Base-by-base conservation (phyloP, 345 rosid genomes). In the Eutrema heterophyllum region DNA sequence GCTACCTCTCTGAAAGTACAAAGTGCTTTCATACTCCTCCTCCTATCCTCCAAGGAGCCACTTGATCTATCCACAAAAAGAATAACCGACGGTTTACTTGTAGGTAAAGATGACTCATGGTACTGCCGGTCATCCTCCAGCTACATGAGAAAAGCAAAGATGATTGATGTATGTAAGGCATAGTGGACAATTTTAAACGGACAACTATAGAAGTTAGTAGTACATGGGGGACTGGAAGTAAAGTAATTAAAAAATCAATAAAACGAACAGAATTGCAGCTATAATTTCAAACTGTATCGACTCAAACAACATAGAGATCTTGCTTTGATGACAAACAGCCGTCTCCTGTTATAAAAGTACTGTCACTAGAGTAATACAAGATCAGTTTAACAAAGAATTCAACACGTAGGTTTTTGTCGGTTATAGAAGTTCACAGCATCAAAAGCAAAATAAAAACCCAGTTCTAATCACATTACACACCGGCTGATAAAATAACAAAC, bases 41-140 rank as follows among this genome's bases (percentile, higher is more conserved):
- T 79, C 77, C 88, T 88, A 49, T 76, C 81, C 72, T 87, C 86
- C 76, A 73, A 70, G 24, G 80, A 81, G 46, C 80, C 84, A 30
- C 88, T 81, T 65, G 85, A 88, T 84, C 97, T 88, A 76, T 92
- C 99, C 72, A 95, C 89, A 77, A 95, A 88, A 46, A 95, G 87
- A 75, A 95, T 83, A 43, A 88, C 64, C 0, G 96, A 95, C 18
- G 97, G 90, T 81, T 83, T 81, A 76, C 82, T 80, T 82, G 86
- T 82, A 60, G 96, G 90, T 64, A 94, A 80, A 72, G 78, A 78
- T 45, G 80, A 80, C 70, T 80, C 84, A 62, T 78, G 63, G 75
- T 84, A 83, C 65, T 77, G 84, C 60, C 77, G 82, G 67, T 84
- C 74, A 49, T 78, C 81, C 70, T 83, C 87, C 71, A 95, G 81